These are phyloP conservation scores for Simplicillium aogashimaense DNA, from an alignment of 2,329 filamentous ascomycete species.

Conservation along the genomic window DNA sequence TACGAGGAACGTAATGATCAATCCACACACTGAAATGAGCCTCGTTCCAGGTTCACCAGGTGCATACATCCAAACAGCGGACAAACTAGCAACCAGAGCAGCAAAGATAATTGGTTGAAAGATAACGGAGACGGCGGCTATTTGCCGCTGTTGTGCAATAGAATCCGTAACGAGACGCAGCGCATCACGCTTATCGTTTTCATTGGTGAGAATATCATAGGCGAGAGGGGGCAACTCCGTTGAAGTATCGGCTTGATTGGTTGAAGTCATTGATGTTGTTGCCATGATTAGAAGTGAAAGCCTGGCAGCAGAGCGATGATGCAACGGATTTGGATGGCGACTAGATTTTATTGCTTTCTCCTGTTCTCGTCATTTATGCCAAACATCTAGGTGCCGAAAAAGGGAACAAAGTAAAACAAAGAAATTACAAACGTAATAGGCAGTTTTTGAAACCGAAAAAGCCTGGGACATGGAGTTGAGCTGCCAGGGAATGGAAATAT, in stretches of 20 bases:
- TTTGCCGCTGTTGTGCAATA: slow-evolving; percentile 71
- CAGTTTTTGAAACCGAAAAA: too few relatives aligned
- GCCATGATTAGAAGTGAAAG: too few relatives aligned
- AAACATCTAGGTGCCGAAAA: too few relatives aligned
- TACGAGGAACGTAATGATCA: slow-evolving; percentile 53
- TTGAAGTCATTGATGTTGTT: slow-evolving; percentile 1
- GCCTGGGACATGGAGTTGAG: too few relatives aligned
- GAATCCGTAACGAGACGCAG: slow-evolving; percentile 69
- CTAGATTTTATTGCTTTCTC: too few relatives aligned
- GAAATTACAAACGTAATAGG: too few relatives aligned
- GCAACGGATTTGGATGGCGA: too few relatives aligned
- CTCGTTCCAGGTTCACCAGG: slow-evolving; percentile 43
- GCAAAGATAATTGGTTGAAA: slow-evolving; percentile 47
- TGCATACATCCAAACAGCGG: slow-evolving; percentile 25
- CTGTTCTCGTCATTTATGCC: too few relatives aligned
- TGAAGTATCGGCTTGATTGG: background rate
- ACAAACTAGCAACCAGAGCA: slow-evolving; percentile 27
- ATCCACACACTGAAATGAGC: slow-evolving; percentile 44
- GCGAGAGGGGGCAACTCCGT: slow-evolving; percentile 45
- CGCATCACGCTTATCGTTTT: slow-evolving; percentile 53
- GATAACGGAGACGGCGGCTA: slow-evolving; percentile 52
- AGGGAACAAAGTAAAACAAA: too few relatives aligned
- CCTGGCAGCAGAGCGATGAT: too few relatives aligned
- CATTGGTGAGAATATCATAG: slow-evolving; percentile 40
- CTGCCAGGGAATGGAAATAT: too few relatives aligned